A percentile compares a stretch with the other conserved stretches of the same genome.
Conservation (phyloP, 1,284 basidiomycete genomes). For the Jaminaea rosea region DNA sequence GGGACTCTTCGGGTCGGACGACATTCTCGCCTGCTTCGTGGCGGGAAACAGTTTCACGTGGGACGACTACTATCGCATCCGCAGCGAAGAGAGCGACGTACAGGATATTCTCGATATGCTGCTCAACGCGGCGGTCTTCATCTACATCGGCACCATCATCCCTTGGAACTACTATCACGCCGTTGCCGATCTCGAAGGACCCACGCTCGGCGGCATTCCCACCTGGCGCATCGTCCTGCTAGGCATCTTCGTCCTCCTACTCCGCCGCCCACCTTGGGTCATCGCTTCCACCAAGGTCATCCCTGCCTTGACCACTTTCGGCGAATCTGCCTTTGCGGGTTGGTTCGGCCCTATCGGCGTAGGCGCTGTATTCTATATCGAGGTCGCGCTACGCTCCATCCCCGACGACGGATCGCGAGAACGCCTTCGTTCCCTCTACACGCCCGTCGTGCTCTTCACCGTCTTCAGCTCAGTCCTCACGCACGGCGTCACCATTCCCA, state of each 20-base stretch:
- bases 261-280: constrained; percentile 42
- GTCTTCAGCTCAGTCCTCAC: constrained; percentile 52
- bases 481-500: constrained; percentile 48
- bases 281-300: constrained; percentile 29
- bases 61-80: constrained; percentile 50
- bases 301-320: constrained; percentile 30
- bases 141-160: constrained; percentile 49
- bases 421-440: constrained; percentile 48
- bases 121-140: constrained; percentile 50
- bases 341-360: constrained; percentile 46
- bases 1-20: constrained; percentile 49
- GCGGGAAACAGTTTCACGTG: constrained; percentile 48
- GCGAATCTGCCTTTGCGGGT: constrained; percentile 39
- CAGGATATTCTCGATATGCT: constrained; percentile 55
- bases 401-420: constrained; percentile 49
- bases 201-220: constrained; percentile 19
- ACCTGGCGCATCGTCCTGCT: constrained; percentile 43
- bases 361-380: constrained; percentile 51
- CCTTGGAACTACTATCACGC: constrained; percentile 33
- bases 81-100: constrained; percentile 51
- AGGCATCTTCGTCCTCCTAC: constrained; percentile 29
- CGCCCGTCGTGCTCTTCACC: constrained; percentile 53
- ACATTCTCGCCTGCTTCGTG: constrained; percentile 49
- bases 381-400: constrained; percentile 50
- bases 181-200: not conserved